phyloP scores from a whole-genome alignment of 2,329 filamentous ascomycete genomes.

The Cryoendolithus antarcticus region DNA sequence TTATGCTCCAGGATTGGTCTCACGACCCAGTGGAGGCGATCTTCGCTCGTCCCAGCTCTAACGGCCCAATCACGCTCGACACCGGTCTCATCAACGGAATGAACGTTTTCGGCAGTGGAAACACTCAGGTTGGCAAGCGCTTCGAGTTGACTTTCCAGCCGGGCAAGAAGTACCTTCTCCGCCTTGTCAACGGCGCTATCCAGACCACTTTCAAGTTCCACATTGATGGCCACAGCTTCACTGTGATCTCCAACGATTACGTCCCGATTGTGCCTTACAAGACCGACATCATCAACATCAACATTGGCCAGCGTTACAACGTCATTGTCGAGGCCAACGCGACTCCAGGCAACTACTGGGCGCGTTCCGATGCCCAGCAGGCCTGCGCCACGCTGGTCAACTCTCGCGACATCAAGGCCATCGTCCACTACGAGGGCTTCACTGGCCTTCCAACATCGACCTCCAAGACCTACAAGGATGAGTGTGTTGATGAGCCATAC shows the following conservation, averaged over 20 bases:
- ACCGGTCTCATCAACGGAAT: slow-evolving; percentile 24
- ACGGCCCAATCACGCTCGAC: slow-evolving; percentile 21
- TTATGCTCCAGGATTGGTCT: slow-evolving; percentile 30
- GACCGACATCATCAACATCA: slow-evolving; percentile 24
- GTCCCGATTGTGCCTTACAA: slow-evolving; percentile 31
- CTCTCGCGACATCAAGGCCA: slow-evolving; percentile 16
- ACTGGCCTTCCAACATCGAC: slow-evolving; percentile 21
- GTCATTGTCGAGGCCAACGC: slow-evolving; percentile 20
- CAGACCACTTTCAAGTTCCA: slow-evolving; percentile 27
- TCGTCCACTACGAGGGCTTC: slow-evolving; percentile 26
- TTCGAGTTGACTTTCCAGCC: slow-evolving; percentile 18
- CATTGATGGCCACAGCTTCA: slow-evolving; percentile 30
- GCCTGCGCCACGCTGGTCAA: slow-evolving; percentile 28
- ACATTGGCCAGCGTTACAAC: slow-evolving; percentile 26
- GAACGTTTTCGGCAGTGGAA: slow-evolving; percentile 12
- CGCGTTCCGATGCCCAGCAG: slow-evolving; percentile 26
- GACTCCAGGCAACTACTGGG: slow-evolving; percentile 21
- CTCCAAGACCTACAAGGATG: slow-evolving; percentile 21
- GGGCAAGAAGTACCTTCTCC: slow-evolving; percentile 33
- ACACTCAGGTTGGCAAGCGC: slow-evolving; percentile 9
- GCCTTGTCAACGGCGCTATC: slow-evolving; percentile 30
- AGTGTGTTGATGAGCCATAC: slow-evolving; percentile 26
- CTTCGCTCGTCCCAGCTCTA: slow-evolving; percentile 14
- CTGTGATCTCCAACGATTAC: slow-evolving; percentile 33
- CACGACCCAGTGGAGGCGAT: slow-evolving; percentile 17